phyloP scores from a whole-genome alignment of 306 rosid species.

The Chamaecrista fasciculata region DNA sequence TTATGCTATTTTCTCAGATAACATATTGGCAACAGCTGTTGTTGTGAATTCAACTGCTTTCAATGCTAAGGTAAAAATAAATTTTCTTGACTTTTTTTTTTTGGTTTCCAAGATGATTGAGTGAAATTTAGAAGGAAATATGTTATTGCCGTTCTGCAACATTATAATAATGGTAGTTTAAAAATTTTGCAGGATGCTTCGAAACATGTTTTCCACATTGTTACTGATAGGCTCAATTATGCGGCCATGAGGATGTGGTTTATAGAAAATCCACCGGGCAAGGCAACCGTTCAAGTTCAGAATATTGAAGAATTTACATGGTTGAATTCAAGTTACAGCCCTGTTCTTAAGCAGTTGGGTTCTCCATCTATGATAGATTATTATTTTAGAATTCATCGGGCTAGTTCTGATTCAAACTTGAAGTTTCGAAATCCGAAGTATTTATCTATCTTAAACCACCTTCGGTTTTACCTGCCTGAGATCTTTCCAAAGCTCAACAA shows the following conservation, averaged over 20 bases:
- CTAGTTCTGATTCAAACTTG: constrained; percentile 77
- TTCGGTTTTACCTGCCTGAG: constrained; percentile 96
- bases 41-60: constrained; percentile 82
- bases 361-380: constrained; percentile 86
- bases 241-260: constrained; percentile 99
- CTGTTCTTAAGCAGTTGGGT: constrained; percentile 89
- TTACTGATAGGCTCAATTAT: constrained; percentile 86
- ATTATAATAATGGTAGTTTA: constrained; percentile 21
- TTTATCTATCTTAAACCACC: constrained; percentile 92
- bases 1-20: constrained; percentile 92
- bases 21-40: constrained; percentile 84
- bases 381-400: constrained; percentile 85
- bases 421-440: constrained; percentile 95
- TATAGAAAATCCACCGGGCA: constrained; percentile 78
- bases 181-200: constrained; percentile 62
- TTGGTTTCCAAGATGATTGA: not conserved
- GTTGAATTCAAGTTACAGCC: constrained; percentile 96
- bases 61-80: constrained; percentile 64
- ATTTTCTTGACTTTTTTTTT: not conserved
- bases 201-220: constrained; percentile 90
- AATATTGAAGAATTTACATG: constrained; percentile 89
- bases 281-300: constrained; percentile 80
- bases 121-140: constrained; percentile 13
- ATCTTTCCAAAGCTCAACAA: constrained; percentile 90
- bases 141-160: too few relatives aligned